phyloP scores from a whole-genome alignment of 768 basidiomycete species.

The Suillus subaureus region DNA sequence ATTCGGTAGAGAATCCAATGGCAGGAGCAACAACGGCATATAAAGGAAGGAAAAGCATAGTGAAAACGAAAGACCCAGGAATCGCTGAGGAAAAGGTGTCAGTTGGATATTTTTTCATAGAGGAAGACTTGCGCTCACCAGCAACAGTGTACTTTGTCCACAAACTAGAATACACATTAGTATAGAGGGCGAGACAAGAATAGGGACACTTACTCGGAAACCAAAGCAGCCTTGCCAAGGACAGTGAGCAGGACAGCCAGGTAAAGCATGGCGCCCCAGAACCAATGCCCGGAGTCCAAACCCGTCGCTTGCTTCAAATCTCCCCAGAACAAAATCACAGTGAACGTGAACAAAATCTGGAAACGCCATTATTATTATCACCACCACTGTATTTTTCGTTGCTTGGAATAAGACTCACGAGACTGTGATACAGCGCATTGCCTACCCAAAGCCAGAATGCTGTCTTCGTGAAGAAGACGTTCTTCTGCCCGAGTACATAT shows the following conservation, averaged over 20 bases:
- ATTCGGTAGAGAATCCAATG: constrained; percentile 89
- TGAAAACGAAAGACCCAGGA: constrained; percentile 94
- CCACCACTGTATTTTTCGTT: neutral
- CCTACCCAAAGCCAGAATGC: constrained; percentile 92
- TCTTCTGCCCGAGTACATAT: constrained; percentile 92
- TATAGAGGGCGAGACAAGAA: neutral
- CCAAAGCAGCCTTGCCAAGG: constrained; percentile 93
- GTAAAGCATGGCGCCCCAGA: constrained; percentile 98
- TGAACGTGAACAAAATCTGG: constrained; percentile 86
- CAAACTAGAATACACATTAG: constrained; percentile 52
- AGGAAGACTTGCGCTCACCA: constrained; percentile 43
- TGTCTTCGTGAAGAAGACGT: constrained; percentile 89
- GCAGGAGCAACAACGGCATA: constrained; percentile 87
- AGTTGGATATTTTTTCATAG: constrained; percentile 4
- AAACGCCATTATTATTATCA: neutral
- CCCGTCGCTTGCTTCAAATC: constrained; percentile 84
- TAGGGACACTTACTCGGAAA: constrained; percentile 83
- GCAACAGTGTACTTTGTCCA: constrained; percentile 99
- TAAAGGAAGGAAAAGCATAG: constrained; percentile 93
- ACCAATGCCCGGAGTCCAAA: constrained; percentile 92
- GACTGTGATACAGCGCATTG: constrained; percentile 88
- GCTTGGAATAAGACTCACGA: constrained; percentile 51
- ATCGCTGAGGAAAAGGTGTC: constrained; percentile 60
- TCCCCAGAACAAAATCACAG: constrained; percentile 90
- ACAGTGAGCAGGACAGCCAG: constrained; percentile 92